Conservation (phyloP, 140 eudicot species). For the Erigeron philadelphicus region DNA sequence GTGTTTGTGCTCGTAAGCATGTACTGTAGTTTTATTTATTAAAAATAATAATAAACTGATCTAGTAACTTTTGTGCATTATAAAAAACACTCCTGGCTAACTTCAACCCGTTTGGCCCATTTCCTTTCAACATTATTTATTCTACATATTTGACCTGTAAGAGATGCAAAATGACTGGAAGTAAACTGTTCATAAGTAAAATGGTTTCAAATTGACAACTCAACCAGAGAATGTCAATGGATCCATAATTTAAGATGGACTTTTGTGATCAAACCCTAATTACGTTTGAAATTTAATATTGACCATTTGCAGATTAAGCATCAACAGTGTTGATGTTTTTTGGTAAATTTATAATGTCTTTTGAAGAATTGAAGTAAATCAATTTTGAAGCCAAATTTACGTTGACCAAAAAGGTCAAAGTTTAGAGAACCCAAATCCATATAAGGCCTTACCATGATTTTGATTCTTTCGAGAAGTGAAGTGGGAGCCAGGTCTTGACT, state of each 20-base stretch:
- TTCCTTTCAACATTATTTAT: background rate
- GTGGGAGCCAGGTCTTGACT: constrained; percentile 46
- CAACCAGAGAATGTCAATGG: background rate
- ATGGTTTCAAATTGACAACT: background rate
- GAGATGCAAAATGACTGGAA: background rate
- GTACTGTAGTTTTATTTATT: too few species aligned
- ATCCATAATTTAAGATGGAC: background rate
- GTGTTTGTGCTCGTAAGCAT: too few species aligned
- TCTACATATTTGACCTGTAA: background rate
- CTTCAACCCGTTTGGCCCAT: background rate
- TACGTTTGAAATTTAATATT: constrained; percentile 4
- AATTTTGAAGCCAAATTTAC: constrained; percentile 1
- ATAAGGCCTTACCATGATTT: constrained; percentile 40
- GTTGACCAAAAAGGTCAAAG: constrained; percentile 18
- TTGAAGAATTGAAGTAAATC: constrained; percentile 6
- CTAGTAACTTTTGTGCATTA: too few species aligned
- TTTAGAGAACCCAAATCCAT: background rate
- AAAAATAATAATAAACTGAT: background rate
- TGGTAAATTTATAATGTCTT: background rate
- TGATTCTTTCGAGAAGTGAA: constrained; percentile 44
- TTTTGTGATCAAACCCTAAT: constrained; percentile 14
- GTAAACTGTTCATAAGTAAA: too few species aligned
- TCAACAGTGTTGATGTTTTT: background rate
- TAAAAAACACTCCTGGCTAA: too few species aligned
- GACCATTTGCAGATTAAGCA: background rate